Percentiles rank a stretch among this genome's conserved stretches.
Evolutionary conservation across 768 basidiomycete species (phyloP).

Genomic region (Boletus sp.): DNA sequence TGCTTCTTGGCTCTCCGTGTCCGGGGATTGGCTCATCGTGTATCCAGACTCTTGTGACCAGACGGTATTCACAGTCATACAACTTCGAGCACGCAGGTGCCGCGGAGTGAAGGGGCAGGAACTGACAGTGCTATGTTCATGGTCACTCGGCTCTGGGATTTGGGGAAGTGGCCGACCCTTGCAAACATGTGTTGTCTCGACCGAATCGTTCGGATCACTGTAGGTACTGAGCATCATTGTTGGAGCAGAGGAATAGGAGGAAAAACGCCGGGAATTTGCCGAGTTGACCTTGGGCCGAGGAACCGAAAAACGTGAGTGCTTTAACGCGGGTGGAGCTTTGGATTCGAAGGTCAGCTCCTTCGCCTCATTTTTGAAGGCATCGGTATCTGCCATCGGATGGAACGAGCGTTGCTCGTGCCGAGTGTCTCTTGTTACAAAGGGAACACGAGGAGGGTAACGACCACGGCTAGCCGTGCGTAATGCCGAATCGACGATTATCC

Average conservation of each 20-base stretch:
- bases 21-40: slow-evolving; percentile 30
- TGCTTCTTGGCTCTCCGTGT: slow-evolving; percentile 5
- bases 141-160: neutral
- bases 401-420: neutral
- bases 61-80: slow-evolving; percentile 14
- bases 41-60: slow-evolving; percentile 41
- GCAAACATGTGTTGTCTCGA: neutral
- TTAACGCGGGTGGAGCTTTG: slow-evolving; percentile 10
- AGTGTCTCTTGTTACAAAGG: neutral
- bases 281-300: neutral
- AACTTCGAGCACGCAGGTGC: neutral
- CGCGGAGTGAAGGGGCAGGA: neutral
- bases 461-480: neutral
- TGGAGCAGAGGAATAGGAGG: neutral
- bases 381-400: neutral
- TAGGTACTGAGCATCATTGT: neutral
- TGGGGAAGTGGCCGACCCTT: slow-evolving; percentile 10
- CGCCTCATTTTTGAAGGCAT: neutral
- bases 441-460: neutral
- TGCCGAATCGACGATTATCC: neutral
- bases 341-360: slow-evolving; percentile 3
- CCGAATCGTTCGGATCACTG: slow-evolving; percentile 2
- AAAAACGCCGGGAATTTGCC: neutral
- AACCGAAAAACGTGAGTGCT: neutral
- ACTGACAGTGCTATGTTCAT: neutral